A percentile compares a stretch with the other conserved stretches of the same genome.
phyloP scores from a whole-genome alignment of 1,284 basidiomycete species.

The Vanrija sp. region DNA sequence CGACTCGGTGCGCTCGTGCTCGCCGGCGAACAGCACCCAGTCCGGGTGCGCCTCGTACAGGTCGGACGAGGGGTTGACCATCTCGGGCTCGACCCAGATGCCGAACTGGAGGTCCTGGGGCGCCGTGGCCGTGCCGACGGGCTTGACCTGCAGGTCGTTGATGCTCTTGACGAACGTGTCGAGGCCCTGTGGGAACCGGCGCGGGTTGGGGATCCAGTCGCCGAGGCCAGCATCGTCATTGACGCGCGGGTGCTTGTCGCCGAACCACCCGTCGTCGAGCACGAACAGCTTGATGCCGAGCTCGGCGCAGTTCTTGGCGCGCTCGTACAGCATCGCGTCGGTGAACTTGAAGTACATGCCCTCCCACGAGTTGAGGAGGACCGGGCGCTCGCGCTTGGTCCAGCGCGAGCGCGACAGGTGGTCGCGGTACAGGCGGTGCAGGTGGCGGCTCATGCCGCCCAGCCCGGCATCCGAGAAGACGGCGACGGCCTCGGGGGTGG shows the following conservation, averaged over 20 bases:
- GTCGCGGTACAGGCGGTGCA: conserved; percentile 28
- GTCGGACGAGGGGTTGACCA: conserved; percentile 34
- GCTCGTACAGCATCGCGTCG: conserved; percentile 14
- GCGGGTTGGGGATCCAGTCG: conserved; percentile 32
- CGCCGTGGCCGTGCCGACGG: background rate
- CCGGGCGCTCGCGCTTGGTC: conserved; percentile 20
- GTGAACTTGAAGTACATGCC: conserved; percentile 35
- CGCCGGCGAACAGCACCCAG: conserved; percentile 27
- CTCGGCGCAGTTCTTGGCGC: conserved; percentile 24
- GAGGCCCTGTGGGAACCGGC: conserved; percentile 30
- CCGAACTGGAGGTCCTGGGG: conserved; percentile 24
- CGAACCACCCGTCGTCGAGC: conserved; percentile 44
- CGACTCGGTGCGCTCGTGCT: conserved; percentile 19
- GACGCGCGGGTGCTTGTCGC: conserved; percentile 26
- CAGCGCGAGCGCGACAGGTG: conserved; percentile 21
- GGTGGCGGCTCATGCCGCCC: conserved; percentile 24
- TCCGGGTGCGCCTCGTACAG: conserved; percentile 36
- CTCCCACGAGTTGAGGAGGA: conserved; percentile 39
- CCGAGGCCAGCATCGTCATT: conserved; percentile 28
- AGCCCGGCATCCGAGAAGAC: conserved; percentile 23
- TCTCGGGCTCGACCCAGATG: conserved; percentile 42
- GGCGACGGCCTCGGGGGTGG: conserved; percentile 30
- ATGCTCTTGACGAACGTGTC: conserved; percentile 19
- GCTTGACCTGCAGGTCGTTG: background rate
- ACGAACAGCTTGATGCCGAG: conserved; percentile 35